Evolutionary conservation across 208 protist genomes (phyloP).

Genomic region (Leishmania turanica): DNA sequence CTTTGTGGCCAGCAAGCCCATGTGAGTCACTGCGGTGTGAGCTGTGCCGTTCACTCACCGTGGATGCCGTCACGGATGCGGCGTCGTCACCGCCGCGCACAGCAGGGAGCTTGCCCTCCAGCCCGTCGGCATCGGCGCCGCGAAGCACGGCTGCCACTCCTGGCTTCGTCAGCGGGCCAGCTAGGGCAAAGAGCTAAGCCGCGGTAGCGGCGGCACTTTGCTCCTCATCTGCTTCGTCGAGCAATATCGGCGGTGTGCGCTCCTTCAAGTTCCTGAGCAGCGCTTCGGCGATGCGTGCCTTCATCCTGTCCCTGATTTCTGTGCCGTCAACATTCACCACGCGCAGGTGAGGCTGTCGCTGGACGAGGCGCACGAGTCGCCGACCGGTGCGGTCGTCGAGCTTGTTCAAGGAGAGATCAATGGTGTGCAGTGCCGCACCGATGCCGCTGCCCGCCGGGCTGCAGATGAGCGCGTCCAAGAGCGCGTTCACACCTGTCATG

Average conservation of each 20-base stretch:
- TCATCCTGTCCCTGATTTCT: conserved; percentile 25
- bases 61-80: too few species aligned
- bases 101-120: not conserved
- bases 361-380: conserved; percentile 32
- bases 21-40: not conserved
- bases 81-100: not conserved
- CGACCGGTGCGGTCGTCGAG: conserved; percentile 38
- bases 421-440: conserved; percentile 27
- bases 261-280: not conserved
- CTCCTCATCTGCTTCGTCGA: not conserved
- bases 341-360: conserved; percentile 23
- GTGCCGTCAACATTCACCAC: conserved; percentile 32
- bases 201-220: not conserved
- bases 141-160: not conserved
- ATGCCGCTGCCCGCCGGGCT: not conserved
- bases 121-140: not conserved
- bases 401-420: conserved; percentile 43
- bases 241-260: not conserved
- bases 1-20: not conserved
- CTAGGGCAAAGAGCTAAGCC: not conserved
- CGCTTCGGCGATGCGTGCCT: conserved; percentile 1
- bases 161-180: not conserved
- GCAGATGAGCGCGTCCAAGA: conserved; percentile 23
- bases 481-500: conserved; percentile 18
- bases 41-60: not conserved